phyloP scores from a whole-genome alignment of 2,329 filamentous ascomycete genomes.

The Fusarium sp. region DNA sequence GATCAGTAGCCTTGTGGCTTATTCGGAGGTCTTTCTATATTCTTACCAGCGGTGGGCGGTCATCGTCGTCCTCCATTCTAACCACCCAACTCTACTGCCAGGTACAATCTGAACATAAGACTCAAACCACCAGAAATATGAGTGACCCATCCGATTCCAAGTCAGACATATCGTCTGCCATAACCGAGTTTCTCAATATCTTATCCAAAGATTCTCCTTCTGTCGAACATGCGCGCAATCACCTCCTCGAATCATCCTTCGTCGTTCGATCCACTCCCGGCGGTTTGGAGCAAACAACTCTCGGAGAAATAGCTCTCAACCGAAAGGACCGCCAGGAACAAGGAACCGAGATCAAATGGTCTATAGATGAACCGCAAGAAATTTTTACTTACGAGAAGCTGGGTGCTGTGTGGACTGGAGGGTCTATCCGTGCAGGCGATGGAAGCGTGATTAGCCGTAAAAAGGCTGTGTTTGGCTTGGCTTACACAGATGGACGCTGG shows the following conservation, averaged over 20 bases:
- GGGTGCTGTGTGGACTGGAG: slow-evolving; percentile 9
- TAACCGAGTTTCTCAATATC: slow-evolving; percentile 12
- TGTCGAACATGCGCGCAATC: background rate
- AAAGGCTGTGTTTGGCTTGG: slow-evolving; percentile 18
- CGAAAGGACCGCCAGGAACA: background rate
- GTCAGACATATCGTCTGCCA: slow-evolving; percentile 3
- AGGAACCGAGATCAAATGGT: background rate
- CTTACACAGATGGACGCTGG: slow-evolving; percentile 11
- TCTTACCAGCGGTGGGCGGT: too few relatives aligned
- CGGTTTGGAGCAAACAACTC: slow-evolving; percentile 20
- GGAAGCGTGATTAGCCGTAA: slow-evolving; percentile 6
- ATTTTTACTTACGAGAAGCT: slow-evolving; percentile 3
- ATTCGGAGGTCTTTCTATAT: too few relatives aligned
- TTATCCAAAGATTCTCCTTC: background rate
- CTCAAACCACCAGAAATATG: background rate
- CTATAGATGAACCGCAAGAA: slow-evolving; percentile 15
- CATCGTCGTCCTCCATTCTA: too few relatives aligned
- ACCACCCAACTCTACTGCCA: too few relatives aligned
- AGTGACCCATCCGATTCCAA: background rate
- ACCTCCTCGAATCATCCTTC: slow-evolving; percentile 27
- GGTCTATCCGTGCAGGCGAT: slow-evolving; percentile 6
- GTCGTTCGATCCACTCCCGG: slow-evolving; percentile 14
- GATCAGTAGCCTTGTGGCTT: too few relatives aligned
- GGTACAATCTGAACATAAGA: too few relatives aligned
- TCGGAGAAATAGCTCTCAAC: background rate